phyloP scores from a whole-genome alignment of 164 flowering plant species.

The Stephania cephalantha region DNA sequence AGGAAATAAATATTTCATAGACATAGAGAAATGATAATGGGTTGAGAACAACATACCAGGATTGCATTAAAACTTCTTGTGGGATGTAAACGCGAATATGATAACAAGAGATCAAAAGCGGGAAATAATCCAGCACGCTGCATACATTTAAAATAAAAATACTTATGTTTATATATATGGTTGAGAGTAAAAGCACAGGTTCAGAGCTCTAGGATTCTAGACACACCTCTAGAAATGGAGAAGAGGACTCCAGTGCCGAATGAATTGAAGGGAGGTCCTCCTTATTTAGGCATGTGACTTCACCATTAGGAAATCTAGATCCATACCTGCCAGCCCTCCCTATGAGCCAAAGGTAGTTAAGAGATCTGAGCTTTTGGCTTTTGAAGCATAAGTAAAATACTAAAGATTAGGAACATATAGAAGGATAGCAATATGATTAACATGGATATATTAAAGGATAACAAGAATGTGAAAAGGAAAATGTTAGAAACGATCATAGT shows the following conservation, averaged over 20 bases:
- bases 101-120: constrained; percentile 60
- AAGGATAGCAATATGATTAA: no score
- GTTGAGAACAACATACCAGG: constrained; percentile 42
- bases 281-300: constrained; percentile 76
- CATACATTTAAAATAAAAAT: constrained; percentile 15
- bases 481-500: neutral
- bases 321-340: constrained; percentile 98
- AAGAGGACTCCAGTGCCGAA: constrained; percentile 57
- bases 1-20: no score
- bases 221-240: constrained; percentile 78
- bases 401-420: neutral
- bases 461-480: no score
- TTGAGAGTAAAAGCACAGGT: neutral
- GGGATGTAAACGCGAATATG: constrained; percentile 70
- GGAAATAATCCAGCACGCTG: constrained; percentile 95
- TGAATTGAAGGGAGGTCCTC: constrained; percentile 83
- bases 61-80: constrained; percentile 43
- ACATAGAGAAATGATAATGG: neutral
- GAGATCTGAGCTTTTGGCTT: neutral
- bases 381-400: neutral
- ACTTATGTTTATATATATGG: neutral
- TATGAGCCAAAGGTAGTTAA: constrained; percentile 23
- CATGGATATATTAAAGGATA: no score
- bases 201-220: neutral
- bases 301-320: constrained; percentile 79